Conservation (phyloP, 768 basidiomycete genomes). For the Astraeus odoratus region DNA sequence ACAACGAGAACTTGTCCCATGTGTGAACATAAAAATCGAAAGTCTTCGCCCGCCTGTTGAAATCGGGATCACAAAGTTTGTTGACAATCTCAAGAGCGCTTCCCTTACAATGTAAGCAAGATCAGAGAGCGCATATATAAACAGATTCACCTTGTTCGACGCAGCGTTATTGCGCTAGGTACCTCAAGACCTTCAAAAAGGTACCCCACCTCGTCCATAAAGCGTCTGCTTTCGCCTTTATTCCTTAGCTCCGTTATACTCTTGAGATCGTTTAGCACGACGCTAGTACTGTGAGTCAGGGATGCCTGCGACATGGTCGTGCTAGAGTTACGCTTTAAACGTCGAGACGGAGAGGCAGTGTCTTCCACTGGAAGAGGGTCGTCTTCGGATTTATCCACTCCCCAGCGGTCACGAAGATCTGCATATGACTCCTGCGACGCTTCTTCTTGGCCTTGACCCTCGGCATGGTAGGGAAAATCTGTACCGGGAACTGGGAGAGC, state of each 20-base stretch:
- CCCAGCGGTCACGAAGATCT: slow-evolving; percentile 70
- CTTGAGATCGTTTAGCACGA: slow-evolving; percentile 68
- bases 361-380: slow-evolving; percentile 40
- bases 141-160: slow-evolving; percentile 55
- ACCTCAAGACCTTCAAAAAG: slow-evolving; percentile 71
- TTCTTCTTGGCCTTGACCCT: slow-evolving; percentile 40
- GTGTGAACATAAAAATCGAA: slow-evolving; percentile 65
- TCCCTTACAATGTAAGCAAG: neutral
- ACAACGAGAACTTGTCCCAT: slow-evolving; percentile 58
- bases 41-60: slow-evolving; percentile 71
- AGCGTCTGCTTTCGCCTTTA: slow-evolving; percentile 74
- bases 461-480: slow-evolving; percentile 9
- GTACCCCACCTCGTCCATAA: slow-evolving; percentile 81
- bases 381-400: slow-evolving; percentile 74
- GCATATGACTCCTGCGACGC: slow-evolving; percentile 67
- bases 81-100: slow-evolving; percentile 74
- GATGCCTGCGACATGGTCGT: slow-evolving; percentile 32
- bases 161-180: slow-evolving; percentile 44
- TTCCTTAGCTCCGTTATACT: slow-evolving; percentile 76
- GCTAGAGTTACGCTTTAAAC: slow-evolving; percentile 10
- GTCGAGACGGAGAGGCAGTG: slow-evolving; percentile 1
- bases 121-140: neutral
- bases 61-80: slow-evolving; percentile 68
- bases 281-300: slow-evolving; percentile 34
- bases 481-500: slow-evolving; percentile 39